phyloP scores from a whole-genome alignment of 805 yeast species.

The Candida nemodendra region DNA sequence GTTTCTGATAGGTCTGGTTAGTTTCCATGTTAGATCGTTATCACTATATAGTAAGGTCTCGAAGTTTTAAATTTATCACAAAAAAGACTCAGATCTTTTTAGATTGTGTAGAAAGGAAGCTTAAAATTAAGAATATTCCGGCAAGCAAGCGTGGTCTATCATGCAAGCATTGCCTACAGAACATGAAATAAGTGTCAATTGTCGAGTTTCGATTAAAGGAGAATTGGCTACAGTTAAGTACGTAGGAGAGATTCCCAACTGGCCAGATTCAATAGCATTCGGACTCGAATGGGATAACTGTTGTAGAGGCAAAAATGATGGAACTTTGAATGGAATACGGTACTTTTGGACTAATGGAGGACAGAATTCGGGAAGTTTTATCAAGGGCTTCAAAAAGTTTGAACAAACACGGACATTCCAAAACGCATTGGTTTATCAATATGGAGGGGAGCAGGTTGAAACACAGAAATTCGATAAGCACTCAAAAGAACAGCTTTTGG shows the following conservation, averaged over 20 bases:
- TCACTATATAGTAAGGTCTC: too few relatives aligned
- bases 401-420: conserved; percentile 33
- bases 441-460: conserved; percentile 35
- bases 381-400: conserved; percentile 42
- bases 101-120: too few relatives aligned
- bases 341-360: conserved; percentile 49
- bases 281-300: conserved; percentile 89
- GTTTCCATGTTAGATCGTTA: too few relatives aligned
- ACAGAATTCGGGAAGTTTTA: conserved; percentile 59
- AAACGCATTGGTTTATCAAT: conserved; percentile 50
- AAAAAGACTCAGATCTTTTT: too few relatives aligned
- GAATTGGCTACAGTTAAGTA: conserved; percentile 62
- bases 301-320: conserved; percentile 70
- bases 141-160: too few relatives aligned
- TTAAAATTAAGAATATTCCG: too few relatives aligned
- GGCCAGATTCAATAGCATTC: conserved; percentile 56
- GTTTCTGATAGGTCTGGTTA: too few relatives aligned
- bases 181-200: conserved; percentile 8
- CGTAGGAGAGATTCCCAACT: conserved; percentile 58
- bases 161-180: too few relatives aligned
- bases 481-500: conserved; percentile 14
- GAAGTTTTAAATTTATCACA: too few relatives aligned
- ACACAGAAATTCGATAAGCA: conserved; percentile 9
- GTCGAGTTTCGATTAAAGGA: conserved; percentile 36
- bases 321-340: conserved; percentile 48